These are phyloP conservation scores for Acidomyces sp. DNA, from an alignment of 495 filamentous ascomycete species.

Conservation along the genomic window DNA sequence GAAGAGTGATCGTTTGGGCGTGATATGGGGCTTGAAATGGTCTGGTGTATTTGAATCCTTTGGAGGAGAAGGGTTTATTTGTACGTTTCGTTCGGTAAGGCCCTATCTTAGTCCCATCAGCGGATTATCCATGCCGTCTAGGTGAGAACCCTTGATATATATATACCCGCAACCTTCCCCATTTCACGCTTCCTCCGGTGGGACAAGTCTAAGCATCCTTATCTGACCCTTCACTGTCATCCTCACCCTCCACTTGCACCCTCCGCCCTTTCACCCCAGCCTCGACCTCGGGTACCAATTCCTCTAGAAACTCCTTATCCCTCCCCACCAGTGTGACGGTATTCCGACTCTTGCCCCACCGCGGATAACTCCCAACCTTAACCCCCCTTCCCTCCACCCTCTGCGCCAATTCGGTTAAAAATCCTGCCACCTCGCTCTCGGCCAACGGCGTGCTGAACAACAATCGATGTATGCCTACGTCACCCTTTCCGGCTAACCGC, in stretches of 20 bases:
- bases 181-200: neutral
- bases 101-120: too few species aligned
- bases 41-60: too few species aligned
- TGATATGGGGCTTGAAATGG: too few species aligned
- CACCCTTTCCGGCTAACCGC: conserved; percentile 61
- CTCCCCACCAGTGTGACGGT: conserved; percentile 81
- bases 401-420: conserved; percentile 63
- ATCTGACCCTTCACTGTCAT: conserved; percentile 40
- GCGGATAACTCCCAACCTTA: conserved; percentile 93
- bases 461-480: conserved; percentile 62
- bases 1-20: too few species aligned
- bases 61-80: too few species aligned
- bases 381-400: conserved; percentile 58
- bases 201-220: conserved; percentile 10
- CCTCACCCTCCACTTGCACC: conserved; percentile 46
- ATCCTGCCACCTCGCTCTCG: conserved; percentile 73
- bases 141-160: too few species aligned
- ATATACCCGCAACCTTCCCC: too few species aligned
- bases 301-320: conserved; percentile 49
- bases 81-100: too few species aligned
- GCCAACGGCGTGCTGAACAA: conserved; percentile 73
- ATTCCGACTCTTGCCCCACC: conserved; percentile 79
- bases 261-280: conserved; percentile 43
- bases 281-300: conserved; percentile 48
- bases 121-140: too few species aligned